phyloP scores from a whole-genome alignment of 305 asterid genomes.

The Petunia hybrid region DNA sequence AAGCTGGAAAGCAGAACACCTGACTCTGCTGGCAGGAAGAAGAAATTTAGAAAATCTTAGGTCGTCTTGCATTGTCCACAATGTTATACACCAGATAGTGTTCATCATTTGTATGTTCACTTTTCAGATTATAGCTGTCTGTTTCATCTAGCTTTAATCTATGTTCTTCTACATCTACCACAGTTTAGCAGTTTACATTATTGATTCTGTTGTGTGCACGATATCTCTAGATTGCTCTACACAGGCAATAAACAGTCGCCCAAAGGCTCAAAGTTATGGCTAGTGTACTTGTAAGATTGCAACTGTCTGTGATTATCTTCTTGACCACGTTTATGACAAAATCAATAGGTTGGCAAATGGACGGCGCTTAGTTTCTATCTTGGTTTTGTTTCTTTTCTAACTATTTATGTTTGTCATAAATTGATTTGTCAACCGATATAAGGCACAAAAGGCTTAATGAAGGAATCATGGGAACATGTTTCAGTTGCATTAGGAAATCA shows the following conservation, averaged over 20 bases:
- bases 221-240: background rate
- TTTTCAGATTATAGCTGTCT: background rate
- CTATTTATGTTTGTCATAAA: too few relatives aligned
- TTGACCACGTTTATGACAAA: background rate
- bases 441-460: too few relatives aligned
- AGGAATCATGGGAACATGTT: too few relatives aligned
- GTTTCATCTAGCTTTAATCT: background rate
- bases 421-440: too few relatives aligned
- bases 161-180: background rate
- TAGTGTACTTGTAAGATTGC: background rate
- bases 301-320: background rate
- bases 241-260: background rate
- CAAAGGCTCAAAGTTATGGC: background rate
- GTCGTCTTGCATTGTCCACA: conserved; percentile 37
- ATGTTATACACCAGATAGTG: background rate
- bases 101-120: background rate
- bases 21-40: conserved; percentile 57
- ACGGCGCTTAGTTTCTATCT: background rate
- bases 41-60: conserved; percentile 72
- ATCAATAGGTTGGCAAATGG: background rate
- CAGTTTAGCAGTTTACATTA: background rate
- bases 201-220: background rate
- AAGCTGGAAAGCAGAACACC: conserved; percentile 75
- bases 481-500: background rate
- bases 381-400: background rate